Evolutionary conservation across 164 flowering plant genomes (phyloP).

Genomic region (Stephania yunnanensis): DNA sequence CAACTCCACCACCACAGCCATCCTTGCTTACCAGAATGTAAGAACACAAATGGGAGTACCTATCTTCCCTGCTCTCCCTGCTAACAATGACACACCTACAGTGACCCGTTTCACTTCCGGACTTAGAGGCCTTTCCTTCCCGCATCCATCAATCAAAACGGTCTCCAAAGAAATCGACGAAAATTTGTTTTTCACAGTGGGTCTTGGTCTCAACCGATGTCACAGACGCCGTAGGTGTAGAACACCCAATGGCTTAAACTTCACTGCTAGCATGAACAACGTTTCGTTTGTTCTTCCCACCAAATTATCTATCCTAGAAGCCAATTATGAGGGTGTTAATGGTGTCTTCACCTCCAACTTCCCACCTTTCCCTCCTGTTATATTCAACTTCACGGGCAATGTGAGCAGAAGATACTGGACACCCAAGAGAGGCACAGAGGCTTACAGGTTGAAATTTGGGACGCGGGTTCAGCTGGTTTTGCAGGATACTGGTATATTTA

Average conservation of each 20-base stretch:
- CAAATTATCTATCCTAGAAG: constrained; percentile 62
- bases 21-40: constrained; percentile 53
- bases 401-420: constrained; percentile 63
- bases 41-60: constrained; percentile 17
- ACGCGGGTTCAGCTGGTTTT: constrained; percentile 60
- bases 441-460: constrained; percentile 54
- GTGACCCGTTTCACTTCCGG: constrained; percentile 44
- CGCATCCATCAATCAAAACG: constrained; percentile 9
- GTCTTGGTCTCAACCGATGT: constrained; percentile 72
- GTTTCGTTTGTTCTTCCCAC: constrained; percentile 68
- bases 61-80: constrained; percentile 49
- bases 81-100: constrained; percentile 62
- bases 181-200: constrained; percentile 66
- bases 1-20: constrained; percentile 88
- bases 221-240: constrained; percentile 49
- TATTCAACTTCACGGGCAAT: constrained; percentile 62
- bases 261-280: constrained; percentile 88
- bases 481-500: constrained; percentile 66
- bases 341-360: constrained; percentile 71
- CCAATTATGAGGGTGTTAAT: constrained; percentile 43
- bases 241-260: constrained; percentile 78
- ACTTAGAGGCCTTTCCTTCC: constrained; percentile 26
- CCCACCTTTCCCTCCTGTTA: constrained; percentile 57
- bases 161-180: constrained; percentile 56
- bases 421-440: constrained; percentile 49